Base-by-base conservation (phyloP, 495 filamentous ascomycete genomes). In the Podospora didyma region DNA sequence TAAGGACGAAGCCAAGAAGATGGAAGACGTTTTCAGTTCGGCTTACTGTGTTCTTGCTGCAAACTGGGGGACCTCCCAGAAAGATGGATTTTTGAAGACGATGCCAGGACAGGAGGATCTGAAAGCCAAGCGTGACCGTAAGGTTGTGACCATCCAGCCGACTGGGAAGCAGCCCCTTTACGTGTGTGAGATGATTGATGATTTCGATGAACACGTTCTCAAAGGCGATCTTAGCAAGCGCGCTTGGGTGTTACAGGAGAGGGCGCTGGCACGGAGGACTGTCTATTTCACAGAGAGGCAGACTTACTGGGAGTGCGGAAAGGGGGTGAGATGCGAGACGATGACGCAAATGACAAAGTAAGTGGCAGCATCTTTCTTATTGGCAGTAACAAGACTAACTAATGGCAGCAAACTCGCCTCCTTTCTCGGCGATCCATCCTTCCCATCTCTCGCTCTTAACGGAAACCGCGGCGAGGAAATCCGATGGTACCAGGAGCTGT, bases 171-270 rank as follows among this genome's bases (percentile, higher is more conserved):
- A 35, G 16, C 12, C 35, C 6, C 26, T 67, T 0, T 69, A 69
- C 45, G 22, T 70, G 7, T 71, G 63, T 31, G 46, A 55, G 3
- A 35, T 48, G 26, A 57, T 63, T 0, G 69, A 74, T 49, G 55
- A 72, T 48, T 73, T 73, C 45, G 26, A 67, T 4, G 11, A 45
- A 1, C 58, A 76, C 56, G 70, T 75, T 1, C 45, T 61, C 3
- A 26, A 68, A 46, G 63, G 55, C 4, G 47, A 45, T 1, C 63
- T 76, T 2, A 72, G 68, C 47, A 52, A 57, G 22, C 55, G 74
- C 3, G 74, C 63, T 0, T 77, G 74, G 74, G 69, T 75, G 0
- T 44, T 75, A 20, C 73, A 76, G 49, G 74, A 77, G 58, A 52
- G 69, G 9, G 71, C 61, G 0, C 51, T 77, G 17, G 64, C 74